phyloP scores from a whole-genome alignment of 148 eudicot genomes.

The Cornus florida region DNA sequence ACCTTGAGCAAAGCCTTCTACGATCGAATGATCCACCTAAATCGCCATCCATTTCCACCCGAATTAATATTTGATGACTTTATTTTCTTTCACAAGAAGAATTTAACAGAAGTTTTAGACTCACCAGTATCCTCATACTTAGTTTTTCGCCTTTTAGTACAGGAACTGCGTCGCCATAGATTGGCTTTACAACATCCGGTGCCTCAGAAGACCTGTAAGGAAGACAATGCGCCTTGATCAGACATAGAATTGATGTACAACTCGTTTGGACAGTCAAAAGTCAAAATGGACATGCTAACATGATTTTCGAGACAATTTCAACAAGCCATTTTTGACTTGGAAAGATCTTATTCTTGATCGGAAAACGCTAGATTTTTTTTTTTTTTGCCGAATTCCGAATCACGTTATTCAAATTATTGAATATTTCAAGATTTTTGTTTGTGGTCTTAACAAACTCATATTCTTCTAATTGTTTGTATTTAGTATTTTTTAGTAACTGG shows the following conservation, averaged over 20 bases:
- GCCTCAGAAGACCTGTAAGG: slow-evolving; percentile 57
- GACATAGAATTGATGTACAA: not conserved
- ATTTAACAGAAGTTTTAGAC: not conserved
- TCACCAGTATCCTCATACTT: slow-evolving; percentile 58
- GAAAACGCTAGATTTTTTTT: too few relatives aligned
- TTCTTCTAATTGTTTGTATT: too few relatives aligned
- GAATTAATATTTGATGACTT: not conserved
- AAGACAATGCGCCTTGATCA: not conserved
- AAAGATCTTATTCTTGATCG: too few relatives aligned
- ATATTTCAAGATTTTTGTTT: too few relatives aligned
- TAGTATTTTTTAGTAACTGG: too few relatives aligned
- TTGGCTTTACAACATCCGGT: slow-evolving; percentile 37
- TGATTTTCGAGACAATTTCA: too few relatives aligned
- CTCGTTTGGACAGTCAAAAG: too few relatives aligned
- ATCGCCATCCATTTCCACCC: not conserved
- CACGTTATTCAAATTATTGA: too few relatives aligned
- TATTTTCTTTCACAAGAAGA: not conserved
- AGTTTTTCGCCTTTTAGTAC: slow-evolving; percentile 55
- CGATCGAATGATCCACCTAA: slow-evolving; percentile 69
- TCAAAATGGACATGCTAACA: too few relatives aligned
- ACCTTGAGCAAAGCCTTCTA: slow-evolving; percentile 65
- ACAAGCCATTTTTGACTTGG: too few relatives aligned
- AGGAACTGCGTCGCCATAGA: slow-evolving; percentile 52
- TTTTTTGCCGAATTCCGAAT: too few relatives aligned
- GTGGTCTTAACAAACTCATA: too few relatives aligned